phyloP scores from a whole-genome alignment of 2,329 filamentous ascomycete genomes.

The Colletotrichum falcatum region DNA sequence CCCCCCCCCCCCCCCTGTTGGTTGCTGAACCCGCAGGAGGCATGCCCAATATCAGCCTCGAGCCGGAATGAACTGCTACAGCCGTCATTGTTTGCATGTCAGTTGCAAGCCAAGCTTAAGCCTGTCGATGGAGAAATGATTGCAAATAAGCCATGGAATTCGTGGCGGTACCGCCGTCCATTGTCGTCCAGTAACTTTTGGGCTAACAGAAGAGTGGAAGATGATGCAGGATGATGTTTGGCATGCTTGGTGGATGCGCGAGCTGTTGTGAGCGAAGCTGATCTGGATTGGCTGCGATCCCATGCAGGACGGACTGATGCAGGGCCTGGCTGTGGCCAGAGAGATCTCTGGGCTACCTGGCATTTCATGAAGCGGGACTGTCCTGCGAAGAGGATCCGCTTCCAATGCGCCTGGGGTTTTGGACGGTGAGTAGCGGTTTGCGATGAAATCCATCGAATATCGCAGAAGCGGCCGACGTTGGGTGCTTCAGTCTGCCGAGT shows the following conservation, averaged over 20 bases:
- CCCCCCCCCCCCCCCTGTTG: background rate
- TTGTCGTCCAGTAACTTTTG: background rate
- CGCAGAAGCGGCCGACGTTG: slow-evolving; percentile 1
- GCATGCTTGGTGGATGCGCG: background rate
- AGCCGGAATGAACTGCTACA: slow-evolving; percentile 3
- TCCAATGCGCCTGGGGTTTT: background rate
- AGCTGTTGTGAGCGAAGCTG: background rate
- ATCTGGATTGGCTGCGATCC: slow-evolving; percentile 1
- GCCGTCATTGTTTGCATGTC: background rate
- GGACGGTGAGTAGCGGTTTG: background rate
- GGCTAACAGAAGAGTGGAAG: background rate
- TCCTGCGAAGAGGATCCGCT: background rate
- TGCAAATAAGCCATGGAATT: background rate
- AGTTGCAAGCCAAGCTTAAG: background rate
- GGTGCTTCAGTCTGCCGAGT: background rate
- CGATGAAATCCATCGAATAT: slow-evolving; percentile 1
- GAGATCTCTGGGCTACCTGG: slow-evolving; percentile 15
- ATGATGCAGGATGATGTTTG: background rate
- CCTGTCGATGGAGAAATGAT: background rate
- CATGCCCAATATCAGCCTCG: background rate
- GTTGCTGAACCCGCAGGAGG: background rate
- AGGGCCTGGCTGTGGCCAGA: background rate
- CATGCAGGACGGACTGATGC: background rate
- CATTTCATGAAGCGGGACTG: background rate
- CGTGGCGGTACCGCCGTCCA: background rate